Base-by-base conservation (phyloP, 2,329 filamentous ascomycete species). In the Microascus cirrosus region DNA sequence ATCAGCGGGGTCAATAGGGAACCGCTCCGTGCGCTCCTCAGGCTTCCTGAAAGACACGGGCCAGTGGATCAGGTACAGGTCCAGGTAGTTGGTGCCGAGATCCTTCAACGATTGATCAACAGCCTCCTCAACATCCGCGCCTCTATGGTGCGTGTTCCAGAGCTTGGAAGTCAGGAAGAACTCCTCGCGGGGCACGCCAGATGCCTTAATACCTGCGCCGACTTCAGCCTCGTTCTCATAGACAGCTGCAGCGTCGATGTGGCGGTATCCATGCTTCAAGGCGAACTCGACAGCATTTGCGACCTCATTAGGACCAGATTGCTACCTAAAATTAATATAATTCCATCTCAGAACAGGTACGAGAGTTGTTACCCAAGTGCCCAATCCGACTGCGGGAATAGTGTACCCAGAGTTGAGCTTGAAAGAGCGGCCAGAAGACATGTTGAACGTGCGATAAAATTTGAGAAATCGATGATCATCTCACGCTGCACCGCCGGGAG, bases 151-250 rank as follows among this genome's bases (percentile, higher is more conserved):
- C 54, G 85, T 79, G 78, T 92, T 91, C 77, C 89, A 83, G 56
- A 93, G 82, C 79, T 94, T 95, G 65, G 88, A 90, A 55, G 89
- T 93, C 59, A 89, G 70, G 79, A 82, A 89, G 68, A 88, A 81
- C 65, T 87, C 73, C 57, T 79, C 74, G 24, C 85, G 79, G n/a
- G 84, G 78, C 1, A 89, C 79, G 28, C 83, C 84, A 2, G 81
- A 81, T 52, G 80, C 80, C 62, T 76, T 77, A 68, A 89, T 85
- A 56, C 84, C 86, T 57, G 77, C 71, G 60, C 86, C 85, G 22
- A 89, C 84, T 66, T 86, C 84, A 55, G 74, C 73, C 70, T 89
- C 89, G 72, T 93, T 94, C 68, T 83, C 84, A 70, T 94, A 94
- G 55, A 84, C 87, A 60, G 86, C 78, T 53, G 89, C 87, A 25